These are phyloP conservation scores for Phytophthora nicotianae DNA, from an alignment of 352 stramenopile species.

Conservation along the genomic window DNA sequence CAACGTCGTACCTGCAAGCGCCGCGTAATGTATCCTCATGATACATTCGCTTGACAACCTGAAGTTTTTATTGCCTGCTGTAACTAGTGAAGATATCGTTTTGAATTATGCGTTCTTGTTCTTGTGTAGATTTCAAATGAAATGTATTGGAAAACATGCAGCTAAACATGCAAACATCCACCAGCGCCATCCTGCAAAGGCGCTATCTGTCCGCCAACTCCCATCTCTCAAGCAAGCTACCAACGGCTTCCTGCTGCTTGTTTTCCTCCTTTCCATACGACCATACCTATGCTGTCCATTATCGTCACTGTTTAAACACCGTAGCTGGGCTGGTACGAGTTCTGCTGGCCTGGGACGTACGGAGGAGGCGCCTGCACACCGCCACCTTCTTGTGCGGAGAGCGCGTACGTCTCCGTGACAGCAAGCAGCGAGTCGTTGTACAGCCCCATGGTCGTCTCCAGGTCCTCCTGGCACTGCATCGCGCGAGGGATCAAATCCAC, in stretches of 20 bases:
- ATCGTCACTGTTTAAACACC: slow-evolving; percentile 58
- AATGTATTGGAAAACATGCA: slow-evolving; percentile 41
- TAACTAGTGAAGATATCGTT: slow-evolving; percentile 20
- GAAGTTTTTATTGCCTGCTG: slow-evolving; percentile 1
- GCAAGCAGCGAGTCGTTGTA: slow-evolving; percentile 91
- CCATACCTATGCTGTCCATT: slow-evolving; percentile 21
- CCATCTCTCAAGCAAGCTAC: slow-evolving; percentile 34
- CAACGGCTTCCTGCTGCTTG: slow-evolving; percentile 32
- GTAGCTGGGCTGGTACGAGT: slow-evolving; percentile 90
- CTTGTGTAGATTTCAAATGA: slow-evolving; percentile 7
- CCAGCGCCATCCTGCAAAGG: slow-evolving; percentile 12
- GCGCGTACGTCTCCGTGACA: slow-evolving; percentile 85
- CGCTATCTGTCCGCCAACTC: slow-evolving; percentile 14
- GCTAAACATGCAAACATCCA: slow-evolving; percentile 30
- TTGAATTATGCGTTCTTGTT: not conserved
- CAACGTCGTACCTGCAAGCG: slow-evolving; percentile 42
- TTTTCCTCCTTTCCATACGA: slow-evolving; percentile 18
- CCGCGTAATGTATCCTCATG: slow-evolving; percentile 26
- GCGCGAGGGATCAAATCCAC: slow-evolving; percentile 86
- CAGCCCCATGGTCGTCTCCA: slow-evolving; percentile 87
- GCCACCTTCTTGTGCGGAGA: slow-evolving; percentile 73
- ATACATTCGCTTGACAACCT: not conserved
- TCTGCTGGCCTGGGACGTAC: slow-evolving; percentile 89
- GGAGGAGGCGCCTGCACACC: slow-evolving; percentile 68
- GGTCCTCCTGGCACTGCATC: slow-evolving; percentile 89